Evolutionary conservation across 2,329 filamentous ascomycete species (phyloP).

Genomic region (Penicillium sp.): DNA sequence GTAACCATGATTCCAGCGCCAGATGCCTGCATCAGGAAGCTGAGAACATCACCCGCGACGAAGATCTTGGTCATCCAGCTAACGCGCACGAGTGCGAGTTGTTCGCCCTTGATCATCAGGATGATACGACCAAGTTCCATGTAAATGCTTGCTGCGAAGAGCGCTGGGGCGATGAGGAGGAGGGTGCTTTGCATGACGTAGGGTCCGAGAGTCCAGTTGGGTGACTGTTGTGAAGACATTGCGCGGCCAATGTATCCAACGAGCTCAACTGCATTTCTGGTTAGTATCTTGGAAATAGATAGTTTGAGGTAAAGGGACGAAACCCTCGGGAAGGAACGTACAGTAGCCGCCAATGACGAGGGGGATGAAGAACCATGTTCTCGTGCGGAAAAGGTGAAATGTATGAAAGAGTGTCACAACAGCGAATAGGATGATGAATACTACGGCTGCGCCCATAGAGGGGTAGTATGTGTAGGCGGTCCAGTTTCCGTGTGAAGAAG

Average conservation of each 20-base stretch:
- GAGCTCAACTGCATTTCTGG: conserved; percentile 46
- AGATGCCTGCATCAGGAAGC: conserved; percentile 33
- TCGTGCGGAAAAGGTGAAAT: conserved; percentile 23
- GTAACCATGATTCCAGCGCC: conserved; percentile 30
- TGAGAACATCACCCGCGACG: conserved; percentile 30
- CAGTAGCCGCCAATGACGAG: conserved; percentile 38
- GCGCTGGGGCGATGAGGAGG: conserved; percentile 25
- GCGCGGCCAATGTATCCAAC: conserved; percentile 56
- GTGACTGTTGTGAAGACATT: conserved; percentile 40
- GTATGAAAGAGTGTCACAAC: conserved; percentile 21
- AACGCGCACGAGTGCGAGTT: conserved; percentile 23
- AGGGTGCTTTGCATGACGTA: conserved; percentile 30
- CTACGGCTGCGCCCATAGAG: conserved; percentile 25
- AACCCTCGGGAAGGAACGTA: conserved; percentile 22
- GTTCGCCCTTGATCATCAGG: conserved; percentile 21
- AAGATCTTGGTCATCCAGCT: conserved; percentile 32
- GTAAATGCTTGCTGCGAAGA: conserved; percentile 32
- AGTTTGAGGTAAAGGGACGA: neutral
- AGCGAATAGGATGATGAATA: conserved; percentile 27
- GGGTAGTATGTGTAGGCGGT: conserved; percentile 26
- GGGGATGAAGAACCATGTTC: conserved; percentile 31
- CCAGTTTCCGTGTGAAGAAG: neutral
- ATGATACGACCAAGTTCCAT: conserved; percentile 29
- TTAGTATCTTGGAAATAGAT: neutral
- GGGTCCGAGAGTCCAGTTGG: conserved; percentile 25